Base-by-base conservation (phyloP, 1,139 yeast genomes). In the Geotrichum phurueaensis region DNA sequence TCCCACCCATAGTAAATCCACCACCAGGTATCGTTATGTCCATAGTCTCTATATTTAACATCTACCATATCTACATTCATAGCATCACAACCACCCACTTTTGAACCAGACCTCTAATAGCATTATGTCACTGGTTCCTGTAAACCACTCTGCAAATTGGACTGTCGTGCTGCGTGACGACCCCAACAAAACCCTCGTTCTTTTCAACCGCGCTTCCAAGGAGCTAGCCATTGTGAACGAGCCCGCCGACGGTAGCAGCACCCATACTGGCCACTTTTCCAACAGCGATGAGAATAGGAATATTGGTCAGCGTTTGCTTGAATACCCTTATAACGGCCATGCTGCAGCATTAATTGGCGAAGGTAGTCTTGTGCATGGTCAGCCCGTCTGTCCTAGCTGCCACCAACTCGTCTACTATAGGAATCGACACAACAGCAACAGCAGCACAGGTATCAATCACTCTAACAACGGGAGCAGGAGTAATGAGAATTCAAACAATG, bases 141-240 rank as follows among this genome's bases (percentile, higher is more conserved):
- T 39, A 18, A 39, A 39, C 47, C 22, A 39, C 47, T 39, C 47
- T n/a, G 7, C 47, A 39, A 39, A 39, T 18, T 39, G 47, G 47
- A 39, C 3, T 12, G 47, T 39, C 18, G 47, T 39, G 18, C 9
- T 39, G 47, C 47, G 47, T 15, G 75, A 73, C 58, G 68, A 71
- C 2, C 55, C 65, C 9, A 63, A 69, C 10, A 67, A 69, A 27
- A 73, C 76, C 9, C 65, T 74, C 39, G 76, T 74, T 6, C 60
- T 74, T 20, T 73, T 70, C 55, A 74, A 74, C 62, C 59, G 65
- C 22, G 53, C 63, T 6, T 70, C 73, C 20, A 67, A 69, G 23
- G 67, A 66, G 36, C 65, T 73, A 57, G 68, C 73, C 20, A 63
- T 73, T 33, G 69, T 71, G 51, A 68, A 67, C 49, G 72, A 69